Percentiles rank a stretch among this genome's conserved stretches.
Conservation (phyloP, 2,329 filamentous ascomycete genomes). For the Lasiodiplodia sp. region DNA sequence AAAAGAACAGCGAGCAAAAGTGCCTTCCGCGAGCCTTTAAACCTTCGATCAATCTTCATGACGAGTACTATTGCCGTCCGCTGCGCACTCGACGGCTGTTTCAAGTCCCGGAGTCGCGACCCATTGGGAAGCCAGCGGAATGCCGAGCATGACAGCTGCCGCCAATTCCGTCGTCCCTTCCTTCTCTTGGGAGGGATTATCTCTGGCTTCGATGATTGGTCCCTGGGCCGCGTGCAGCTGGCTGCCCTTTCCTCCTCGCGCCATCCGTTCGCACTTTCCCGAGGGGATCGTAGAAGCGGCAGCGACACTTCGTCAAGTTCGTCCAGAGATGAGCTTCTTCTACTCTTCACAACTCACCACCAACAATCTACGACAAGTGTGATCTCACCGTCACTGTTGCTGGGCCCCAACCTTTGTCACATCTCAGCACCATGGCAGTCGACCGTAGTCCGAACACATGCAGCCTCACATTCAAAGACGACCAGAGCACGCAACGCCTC, state of each 20-base stretch:
- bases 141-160: no score
- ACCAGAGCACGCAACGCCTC: not conserved
- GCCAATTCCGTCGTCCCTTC: not conserved
- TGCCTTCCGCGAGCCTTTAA: no score
- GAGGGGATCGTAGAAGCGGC: not conserved
- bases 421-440: not conserved
- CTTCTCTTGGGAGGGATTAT: not conserved
- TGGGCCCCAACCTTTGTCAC: no score
- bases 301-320: not conserved
- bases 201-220: not conserved
- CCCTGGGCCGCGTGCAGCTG: not conserved
- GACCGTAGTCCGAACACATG: not conserved
- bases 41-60: no score
- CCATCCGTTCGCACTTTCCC: not conserved
- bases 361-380: no score
- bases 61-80: no score
- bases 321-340: not conserved
- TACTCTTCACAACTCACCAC: not conserved
- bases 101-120: no score
- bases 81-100: no score
- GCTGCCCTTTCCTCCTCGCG: not conserved
- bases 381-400: no score
- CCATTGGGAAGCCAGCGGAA: no score
- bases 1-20: no score
- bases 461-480: not conserved